These are phyloP conservation scores for Penicillium concentricum DNA, from an alignment of 2,329 filamentous ascomycete species.

Conservation along the genomic window DNA sequence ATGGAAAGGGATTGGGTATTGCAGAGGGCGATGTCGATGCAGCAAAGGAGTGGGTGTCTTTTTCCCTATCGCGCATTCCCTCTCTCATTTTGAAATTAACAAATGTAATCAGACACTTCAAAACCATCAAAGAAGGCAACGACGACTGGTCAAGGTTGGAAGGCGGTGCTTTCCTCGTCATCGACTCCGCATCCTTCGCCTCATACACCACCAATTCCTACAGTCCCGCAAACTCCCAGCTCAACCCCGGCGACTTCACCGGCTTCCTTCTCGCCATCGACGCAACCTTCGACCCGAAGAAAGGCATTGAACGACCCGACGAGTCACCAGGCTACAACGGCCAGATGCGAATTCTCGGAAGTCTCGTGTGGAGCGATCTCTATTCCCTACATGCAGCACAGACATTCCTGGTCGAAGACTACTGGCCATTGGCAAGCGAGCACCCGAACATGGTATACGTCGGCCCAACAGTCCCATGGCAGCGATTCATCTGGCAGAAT, in stretches of 20 bases:
- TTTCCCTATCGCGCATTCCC: too few species aligned
- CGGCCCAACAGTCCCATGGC: constrained; percentile 19
- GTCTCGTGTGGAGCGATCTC: constrained; percentile 31
- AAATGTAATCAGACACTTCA: constrained; percentile 12
- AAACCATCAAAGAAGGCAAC: neutral
- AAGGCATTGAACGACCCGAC: constrained; percentile 12
- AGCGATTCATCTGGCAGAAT: constrained; percentile 10
- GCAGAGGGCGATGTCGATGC: constrained; percentile 14
- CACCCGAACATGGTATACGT: constrained; percentile 31
- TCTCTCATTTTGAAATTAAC: neutral
- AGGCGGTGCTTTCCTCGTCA: constrained; percentile 13
- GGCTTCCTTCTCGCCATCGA: constrained; percentile 28
- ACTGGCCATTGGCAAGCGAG: constrained; percentile 31
- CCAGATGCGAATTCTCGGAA: constrained; percentile 30
- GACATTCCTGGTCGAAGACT: constrained; percentile 14
- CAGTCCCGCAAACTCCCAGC: neutral
- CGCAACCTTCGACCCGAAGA: constrained; percentile 16
- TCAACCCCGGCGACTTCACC: constrained; percentile 18
- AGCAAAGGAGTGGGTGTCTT: constrained; percentile 7
- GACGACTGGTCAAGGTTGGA: neutral
- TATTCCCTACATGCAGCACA: constrained; percentile 20
- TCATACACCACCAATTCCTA: constrained; percentile 18
- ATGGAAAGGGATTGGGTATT: constrained; percentile 23
- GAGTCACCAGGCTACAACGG: constrained; percentile 24
- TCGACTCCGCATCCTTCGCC: constrained; percentile 16